Evolutionary conservation across 176 grass and related monocot genomes (phyloP).

Genomic region (Carex myosuroides): DNA sequence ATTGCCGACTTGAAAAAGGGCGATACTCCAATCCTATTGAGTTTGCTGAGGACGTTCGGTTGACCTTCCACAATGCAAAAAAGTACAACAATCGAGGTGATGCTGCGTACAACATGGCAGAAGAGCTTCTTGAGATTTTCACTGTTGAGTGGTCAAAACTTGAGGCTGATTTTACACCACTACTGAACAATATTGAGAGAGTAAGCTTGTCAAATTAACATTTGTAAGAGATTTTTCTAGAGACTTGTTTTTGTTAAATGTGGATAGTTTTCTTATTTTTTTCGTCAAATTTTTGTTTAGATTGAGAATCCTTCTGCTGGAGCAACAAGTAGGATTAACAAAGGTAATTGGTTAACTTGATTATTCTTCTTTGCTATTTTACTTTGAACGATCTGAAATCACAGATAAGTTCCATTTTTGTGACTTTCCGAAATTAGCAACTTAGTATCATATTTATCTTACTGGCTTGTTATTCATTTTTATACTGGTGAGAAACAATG

Average conservation of each 20-base stretch:
- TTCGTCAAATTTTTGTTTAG: background rate
- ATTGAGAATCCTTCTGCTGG: background rate
- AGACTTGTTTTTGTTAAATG: background rate
- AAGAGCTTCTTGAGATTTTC: constrained; percentile 19
- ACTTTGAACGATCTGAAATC: background rate
- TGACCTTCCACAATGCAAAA: constrained; percentile 25
- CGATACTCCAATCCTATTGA: constrained; percentile 8
- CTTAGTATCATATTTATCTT: background rate
- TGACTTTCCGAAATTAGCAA: background rate
- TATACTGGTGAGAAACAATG: background rate
- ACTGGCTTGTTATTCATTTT: background rate
- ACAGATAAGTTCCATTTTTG: background rate
- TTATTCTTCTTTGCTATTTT: background rate
- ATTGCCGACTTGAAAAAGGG: constrained; percentile 11
- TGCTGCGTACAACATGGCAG: constrained; percentile 16
- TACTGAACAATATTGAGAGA: background rate
- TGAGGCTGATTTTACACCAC: constrained; percentile 2
- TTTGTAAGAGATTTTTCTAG: background rate
- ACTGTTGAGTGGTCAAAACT: constrained; percentile 4
- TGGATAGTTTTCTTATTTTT: background rate
- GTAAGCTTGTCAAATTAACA: background rate
- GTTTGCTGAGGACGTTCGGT: constrained; percentile 22
- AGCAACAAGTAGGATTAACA: background rate
- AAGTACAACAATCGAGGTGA: constrained; percentile 5
- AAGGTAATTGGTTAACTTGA: background rate